Conservation (phyloP, 306 rosid genomes). For the Ormosia emarginata region DNA sequence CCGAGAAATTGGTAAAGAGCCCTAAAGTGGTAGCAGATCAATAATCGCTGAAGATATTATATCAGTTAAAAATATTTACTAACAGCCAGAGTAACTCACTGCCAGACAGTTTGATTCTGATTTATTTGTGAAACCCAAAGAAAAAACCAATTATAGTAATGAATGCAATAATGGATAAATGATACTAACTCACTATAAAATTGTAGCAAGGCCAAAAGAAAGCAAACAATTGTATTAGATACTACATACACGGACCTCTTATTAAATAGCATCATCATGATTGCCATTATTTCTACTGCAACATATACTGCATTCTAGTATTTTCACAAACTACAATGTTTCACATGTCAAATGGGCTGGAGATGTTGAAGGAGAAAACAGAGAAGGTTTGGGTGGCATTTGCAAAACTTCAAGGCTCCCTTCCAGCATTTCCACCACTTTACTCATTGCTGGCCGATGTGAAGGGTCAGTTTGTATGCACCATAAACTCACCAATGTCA, state of each 20-base stretch:
- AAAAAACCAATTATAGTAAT: no score
- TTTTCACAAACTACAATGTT: background rate
- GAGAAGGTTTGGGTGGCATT: constrained; percentile 26
- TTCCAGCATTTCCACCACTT: constrained; percentile 38
- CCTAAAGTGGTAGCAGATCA: no score
- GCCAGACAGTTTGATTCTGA: no score
- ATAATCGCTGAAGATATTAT: no score
- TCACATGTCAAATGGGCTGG: background rate
- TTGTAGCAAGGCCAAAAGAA: background rate
- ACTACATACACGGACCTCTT: background rate
- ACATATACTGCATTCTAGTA: background rate
- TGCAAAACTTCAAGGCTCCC: background rate
- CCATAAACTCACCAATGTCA: constrained; percentile 38
- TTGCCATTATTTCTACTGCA: background rate
- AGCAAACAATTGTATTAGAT: background rate
- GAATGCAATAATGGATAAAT: background rate
- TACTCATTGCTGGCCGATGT: constrained; percentile 21
- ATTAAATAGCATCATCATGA: background rate
- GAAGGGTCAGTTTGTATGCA: constrained; percentile 30
- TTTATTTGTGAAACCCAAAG: background rate
- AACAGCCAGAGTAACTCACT: no score
- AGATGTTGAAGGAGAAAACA: constrained; percentile 16
- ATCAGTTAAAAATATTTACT: no score
- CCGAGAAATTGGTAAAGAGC: no score
- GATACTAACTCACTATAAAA: background rate